Conservation (phyloP, 805 yeast species). For the Candida fluviatilis region DNA sequence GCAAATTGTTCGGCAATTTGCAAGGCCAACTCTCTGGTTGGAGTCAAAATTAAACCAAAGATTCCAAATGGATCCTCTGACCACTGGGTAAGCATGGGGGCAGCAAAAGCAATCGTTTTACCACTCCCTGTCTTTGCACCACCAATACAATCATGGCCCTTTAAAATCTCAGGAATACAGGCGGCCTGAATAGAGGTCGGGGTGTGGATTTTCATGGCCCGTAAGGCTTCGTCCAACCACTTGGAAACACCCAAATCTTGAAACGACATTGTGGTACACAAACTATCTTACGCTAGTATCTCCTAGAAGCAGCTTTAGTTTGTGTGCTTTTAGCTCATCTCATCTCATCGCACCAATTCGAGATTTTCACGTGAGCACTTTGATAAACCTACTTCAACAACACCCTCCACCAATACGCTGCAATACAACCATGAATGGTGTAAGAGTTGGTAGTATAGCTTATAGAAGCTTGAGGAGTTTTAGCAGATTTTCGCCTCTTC, state of each 20-base stretch:
- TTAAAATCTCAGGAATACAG: conserved; percentile 82
- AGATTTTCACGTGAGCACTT: conserved; percentile 5
- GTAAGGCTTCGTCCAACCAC: conserved; percentile 81
- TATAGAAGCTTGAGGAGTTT: not conserved
- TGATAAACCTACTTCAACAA: no score
- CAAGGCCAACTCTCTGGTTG: conserved; percentile 89
- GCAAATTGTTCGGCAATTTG: conserved; percentile 96
- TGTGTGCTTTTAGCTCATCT: not conserved
- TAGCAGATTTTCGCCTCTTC: not conserved
- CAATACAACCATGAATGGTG: not conserved
- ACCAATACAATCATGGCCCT: conserved; percentile 90
- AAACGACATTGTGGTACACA: conserved; percentile 38
- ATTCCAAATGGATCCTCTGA: conserved; percentile 93
- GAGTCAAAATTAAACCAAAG: conserved; percentile 84
- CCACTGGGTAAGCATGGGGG: conserved; percentile 95
- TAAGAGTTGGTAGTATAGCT: not conserved
- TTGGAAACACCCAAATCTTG: conserved; percentile 68
- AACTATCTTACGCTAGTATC: no score
- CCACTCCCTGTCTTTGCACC: conserved; percentile 99
- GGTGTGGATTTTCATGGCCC: conserved; percentile 71
- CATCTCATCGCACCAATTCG: not conserved
- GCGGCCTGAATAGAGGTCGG: conserved; percentile 88
- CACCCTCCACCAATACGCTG: no score
- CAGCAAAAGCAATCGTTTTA: conserved; percentile 95
- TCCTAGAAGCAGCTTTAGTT: no score